Evolutionary conservation across 2,329 filamentous ascomycete species (phyloP), one percentile per base, ranked within the genome.

Genomic region (Cadophora malorum): DNA sequence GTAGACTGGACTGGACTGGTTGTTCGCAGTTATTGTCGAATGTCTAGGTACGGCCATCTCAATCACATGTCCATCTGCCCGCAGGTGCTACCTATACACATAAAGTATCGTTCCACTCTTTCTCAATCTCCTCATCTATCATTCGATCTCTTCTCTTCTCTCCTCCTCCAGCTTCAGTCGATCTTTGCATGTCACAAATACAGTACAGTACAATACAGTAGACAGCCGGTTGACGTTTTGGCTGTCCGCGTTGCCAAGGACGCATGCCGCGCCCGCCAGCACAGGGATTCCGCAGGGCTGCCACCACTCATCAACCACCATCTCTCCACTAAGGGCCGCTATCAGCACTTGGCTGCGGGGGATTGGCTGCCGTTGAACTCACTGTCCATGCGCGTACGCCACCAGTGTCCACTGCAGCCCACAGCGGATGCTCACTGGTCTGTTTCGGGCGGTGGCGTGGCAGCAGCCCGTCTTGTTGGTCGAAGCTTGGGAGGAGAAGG

Each of bases 341-440:
- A 49, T 49, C 45, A 49, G 45, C 45, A 21, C 19, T 49, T 4
- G 45, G 2, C 45, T 49, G 45, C n/a, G 45, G 45, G 45, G 55
- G 55, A 58, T 58, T 58, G 55, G 55, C 55, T 38, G 31, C 55
- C 55, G 55, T 23, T 58, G 55, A 58, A 58, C 28, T 35, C 28
- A 9, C 31, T 23, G 55, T 58, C 55, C 55, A 58, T 58, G 55
- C 55, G 55, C 33, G 52, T 38, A 23, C 55, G 55, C 55, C 55
- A 58, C 55, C 21, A 33, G 53, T 33, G 53, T 35, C 53, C 50
- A 31, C 50, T 5, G 50, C 41, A 45, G 41, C 41, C 41, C 41
- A 19, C 41, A 45, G 41, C 2, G 19, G 28, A 14, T 33, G 28
- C 9, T 38, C 9, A 58, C 33, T 58, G 21, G 55, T 38, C 55